Base-by-base conservation (phyloP, 1,139 yeast species). In the Geotrichum candidum region DNA sequence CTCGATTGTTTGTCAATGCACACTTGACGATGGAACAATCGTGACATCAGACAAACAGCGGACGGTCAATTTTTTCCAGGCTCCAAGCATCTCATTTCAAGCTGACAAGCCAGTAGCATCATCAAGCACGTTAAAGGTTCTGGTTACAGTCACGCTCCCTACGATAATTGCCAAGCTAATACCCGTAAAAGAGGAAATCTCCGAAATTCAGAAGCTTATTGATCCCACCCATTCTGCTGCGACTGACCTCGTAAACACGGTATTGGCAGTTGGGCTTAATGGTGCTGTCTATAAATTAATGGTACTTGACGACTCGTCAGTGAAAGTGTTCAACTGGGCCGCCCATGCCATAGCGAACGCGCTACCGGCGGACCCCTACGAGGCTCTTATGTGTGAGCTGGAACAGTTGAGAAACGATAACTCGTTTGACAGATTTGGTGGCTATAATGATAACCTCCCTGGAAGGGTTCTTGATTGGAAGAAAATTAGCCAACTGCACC, bases 41-140 rank as follows among this genome's bases (percentile, higher is more conserved):
- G 55, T 60, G 4, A 38, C 53, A 9, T 48, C 59, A 7, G 62
- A 60, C 48, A 60, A 60, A 18, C 62, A 60, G 23, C 50, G 62
- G 5, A 52, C 38, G 18, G 54, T 60, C 6, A 54, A 56, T 15
- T 38, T 55, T 9, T 56, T 51, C 29, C 11, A 50, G 13, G 52
- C 38, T 3, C 59, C 62, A 31, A 29, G 13, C 4, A 45, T 46
- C 4, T 23, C 45, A n/a, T 31, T 29, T 48, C 22, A 33, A 3
- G 2, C 35, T 9, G 51, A 38, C 3, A 33, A 23, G 27, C 51
- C 27, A 48, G 48, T 41, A 41, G 38, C 35, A 3, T n/a, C 53
- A 2, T 52, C 53, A 35, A 53, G 54, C 31, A 46, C 60, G 4
- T 45, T 60, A 18, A 56, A 48, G 45, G 18, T 53, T n/a, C 33